Base-by-base conservation (phyloP, 495 filamentous ascomycete genomes). In the Aspergillus asperescens region DNA sequence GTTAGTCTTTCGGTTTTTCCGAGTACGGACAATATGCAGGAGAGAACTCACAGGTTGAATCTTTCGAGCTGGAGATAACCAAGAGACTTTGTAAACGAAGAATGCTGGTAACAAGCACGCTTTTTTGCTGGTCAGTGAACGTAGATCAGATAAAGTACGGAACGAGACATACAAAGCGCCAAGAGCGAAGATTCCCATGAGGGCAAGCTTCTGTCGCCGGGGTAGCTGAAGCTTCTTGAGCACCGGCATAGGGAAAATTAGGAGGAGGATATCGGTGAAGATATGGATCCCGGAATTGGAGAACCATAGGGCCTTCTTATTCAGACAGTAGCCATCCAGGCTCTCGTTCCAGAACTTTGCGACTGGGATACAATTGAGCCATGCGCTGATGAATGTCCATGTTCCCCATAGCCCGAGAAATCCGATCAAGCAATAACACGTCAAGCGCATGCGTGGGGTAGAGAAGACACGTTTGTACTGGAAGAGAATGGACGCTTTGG, bases 71-170 rank as follows among this genome's bases (percentile, higher is more conserved):
- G 38, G 68, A 63, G 39, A 70, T 71, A 2, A 69, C 34, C 1
- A 74, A 50, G 29, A 81, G 73, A 51, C 73, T 76, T 31, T 74
- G 61, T 23, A 82, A 62, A 20, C 78, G 77, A 22, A 82, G 73
- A 25, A 80, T 70, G 34, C 75, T 82, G 35, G 79, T 80, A 22
- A 79, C 70, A 48, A 77, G 66, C 1, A 76, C 78, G 52, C 78
- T 75, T 35, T n/a, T 66, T 13, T 39, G 55, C 49, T 64, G 39
- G 52, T 55, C 38, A 44, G 31, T 43, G 3, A 19, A 23, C 0
- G 46, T 37, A 18, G 10, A 18, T n/a, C n/a, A n/a, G n/a, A n/a
- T n/a, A 65, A 12, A 50, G 56, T 60, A 10, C 22, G 42, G 10
- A 22, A 5, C n/a, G 40, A 18, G 16, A 42, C 71, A 54, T 61